Conservation (phyloP, 2,329 filamentous ascomycete species). For the Penicillium sp. region DNA sequence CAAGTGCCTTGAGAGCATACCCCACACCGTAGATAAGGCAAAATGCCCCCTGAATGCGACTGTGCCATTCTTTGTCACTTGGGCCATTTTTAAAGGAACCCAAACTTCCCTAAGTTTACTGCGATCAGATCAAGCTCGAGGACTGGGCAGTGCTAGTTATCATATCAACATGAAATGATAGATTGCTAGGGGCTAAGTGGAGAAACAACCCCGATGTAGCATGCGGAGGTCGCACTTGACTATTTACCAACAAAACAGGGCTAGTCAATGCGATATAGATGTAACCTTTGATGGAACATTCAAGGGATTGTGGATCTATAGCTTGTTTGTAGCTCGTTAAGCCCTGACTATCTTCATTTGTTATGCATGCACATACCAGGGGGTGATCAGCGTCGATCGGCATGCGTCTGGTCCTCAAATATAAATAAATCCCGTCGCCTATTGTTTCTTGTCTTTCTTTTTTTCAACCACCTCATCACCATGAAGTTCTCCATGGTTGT, state of each 20-base stretch:
- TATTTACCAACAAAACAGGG: neutral
- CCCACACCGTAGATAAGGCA: neutral
- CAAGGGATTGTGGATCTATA: slow-evolving; percentile 6
- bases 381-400: slow-evolving; percentile 18
- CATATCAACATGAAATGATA: no score
- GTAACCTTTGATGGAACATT: slow-evolving; percentile 15
- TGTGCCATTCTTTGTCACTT: neutral
- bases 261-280: slow-evolving; percentile 2
- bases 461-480: slow-evolving; percentile 8
- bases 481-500: slow-evolving; percentile 31
- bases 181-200: neutral
- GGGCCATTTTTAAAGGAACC: neutral
- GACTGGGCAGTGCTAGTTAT: no score
- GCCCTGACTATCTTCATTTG: neutral
- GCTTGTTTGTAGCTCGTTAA: neutral
- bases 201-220: slow-evolving; percentile 7
- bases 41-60: neutral
- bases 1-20: neutral
- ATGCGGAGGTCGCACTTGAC: slow-evolving; percentile 16
- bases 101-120: neutral
- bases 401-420: slow-evolving; percentile 3
- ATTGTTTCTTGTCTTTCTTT: neutral
- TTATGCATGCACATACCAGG: slow-evolving; percentile 10
- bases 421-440: slow-evolving; percentile 17
- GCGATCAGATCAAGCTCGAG: neutral